These are phyloP conservation scores for Aureobasidium sp. DNA, from an alignment of 2,329 filamentous ascomycete genomes.

Conservation along the genomic window DNA sequence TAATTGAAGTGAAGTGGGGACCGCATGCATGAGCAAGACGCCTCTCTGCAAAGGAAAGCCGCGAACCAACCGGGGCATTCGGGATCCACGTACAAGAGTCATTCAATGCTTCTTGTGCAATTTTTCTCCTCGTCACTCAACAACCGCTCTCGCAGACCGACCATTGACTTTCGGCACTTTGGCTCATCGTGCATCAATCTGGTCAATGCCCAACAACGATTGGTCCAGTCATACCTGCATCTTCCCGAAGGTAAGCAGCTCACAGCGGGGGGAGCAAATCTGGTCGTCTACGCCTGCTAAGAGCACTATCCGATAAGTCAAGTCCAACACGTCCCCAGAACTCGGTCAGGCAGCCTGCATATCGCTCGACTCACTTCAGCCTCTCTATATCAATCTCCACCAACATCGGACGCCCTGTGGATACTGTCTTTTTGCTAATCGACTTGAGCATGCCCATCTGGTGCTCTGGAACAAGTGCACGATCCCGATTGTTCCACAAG, in stretches of 20 bases:
- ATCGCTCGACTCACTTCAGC: neutral
- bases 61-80: neutral
- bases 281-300: neutral
- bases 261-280: neutral
- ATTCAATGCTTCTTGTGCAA: neutral
- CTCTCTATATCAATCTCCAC: neutral
- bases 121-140: neutral
- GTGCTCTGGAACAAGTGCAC: neutral
- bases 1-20: neutral
- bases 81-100: neutral
- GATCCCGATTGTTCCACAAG: neutral
- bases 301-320: neutral
- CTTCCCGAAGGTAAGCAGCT: neutral
- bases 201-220: neutral
- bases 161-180: neutral
- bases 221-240: neutral
- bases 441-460: neutral
- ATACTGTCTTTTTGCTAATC: neutral
- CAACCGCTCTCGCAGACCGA: conserved; percentile 1
- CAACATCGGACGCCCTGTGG: neutral
- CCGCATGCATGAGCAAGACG: conserved; percentile 1
- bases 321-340: neutral
- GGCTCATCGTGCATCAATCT: neutral
- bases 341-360: neutral
- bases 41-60: neutral